A percentile compares a stretch with the other conserved stretches of the same genome.
These are phyloP conservation scores for Olyra latifolia DNA, from an alignment of 176 grass and related monocot species.

Conservation along the genomic window DNA sequence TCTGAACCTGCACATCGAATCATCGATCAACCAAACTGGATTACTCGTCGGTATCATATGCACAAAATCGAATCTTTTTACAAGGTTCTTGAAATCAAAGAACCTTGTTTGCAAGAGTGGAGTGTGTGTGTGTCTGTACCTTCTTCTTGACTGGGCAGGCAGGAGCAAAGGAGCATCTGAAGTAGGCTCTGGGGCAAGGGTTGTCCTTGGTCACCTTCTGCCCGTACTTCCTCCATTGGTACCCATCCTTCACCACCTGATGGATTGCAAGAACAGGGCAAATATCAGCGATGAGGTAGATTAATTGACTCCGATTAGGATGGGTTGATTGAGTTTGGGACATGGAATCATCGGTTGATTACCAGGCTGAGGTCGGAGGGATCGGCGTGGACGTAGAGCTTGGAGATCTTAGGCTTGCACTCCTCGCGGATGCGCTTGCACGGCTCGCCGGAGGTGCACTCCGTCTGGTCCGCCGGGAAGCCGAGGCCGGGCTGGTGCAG, in stretches of 20 bases:
- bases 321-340: not conserved
- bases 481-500: not conserved
- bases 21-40: not conserved
- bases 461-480: conserved; percentile 7
- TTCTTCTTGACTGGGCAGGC: conserved; percentile 89
- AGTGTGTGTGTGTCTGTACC: conserved; percentile 24
- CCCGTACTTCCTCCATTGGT: conserved; percentile 94
- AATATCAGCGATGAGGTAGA: not conserved
- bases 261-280: not conserved
- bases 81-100: not conserved
- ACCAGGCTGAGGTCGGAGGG: conserved; percentile 65
- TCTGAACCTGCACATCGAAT: conserved; percentile 51
- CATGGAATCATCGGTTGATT: not conserved
- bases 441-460: conserved; percentile 64
- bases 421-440: conserved; percentile 54
- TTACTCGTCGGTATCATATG: not conserved
- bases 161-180: conserved; percentile 82
- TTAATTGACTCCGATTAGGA: not conserved
- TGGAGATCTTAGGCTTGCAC: conserved; percentile 54
- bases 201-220: conserved; percentile 98
- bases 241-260: conserved; percentile 81
- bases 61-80: not conserved
- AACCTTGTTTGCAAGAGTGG: not conserved
- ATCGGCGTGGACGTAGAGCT: conserved; percentile 63
- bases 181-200: conserved; percentile 86